These are phyloP conservation scores for Rhipidocladum racemiflorum DNA, from an alignment of 176 grass and related monocot genomes.

Conservation along the genomic window DNA sequence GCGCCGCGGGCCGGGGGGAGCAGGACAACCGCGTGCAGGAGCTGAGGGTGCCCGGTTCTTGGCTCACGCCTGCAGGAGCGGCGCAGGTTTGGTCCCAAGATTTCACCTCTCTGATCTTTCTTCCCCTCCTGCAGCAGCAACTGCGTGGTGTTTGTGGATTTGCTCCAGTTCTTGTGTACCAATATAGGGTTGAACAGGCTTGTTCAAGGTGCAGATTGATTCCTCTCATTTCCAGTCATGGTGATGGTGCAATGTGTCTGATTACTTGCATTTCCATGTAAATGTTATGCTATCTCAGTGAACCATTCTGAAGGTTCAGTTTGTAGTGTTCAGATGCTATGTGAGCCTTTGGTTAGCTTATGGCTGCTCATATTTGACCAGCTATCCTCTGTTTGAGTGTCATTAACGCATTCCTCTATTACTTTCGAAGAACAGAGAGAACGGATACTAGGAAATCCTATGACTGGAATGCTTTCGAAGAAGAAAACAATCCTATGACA, in stretches of 20 bases:
- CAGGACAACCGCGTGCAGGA: slow-evolving; percentile 54
- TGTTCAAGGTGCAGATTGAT: not conserved
- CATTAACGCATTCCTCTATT: not conserved
- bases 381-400: not conserved
- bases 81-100: slow-evolving; percentile 39
- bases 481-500: not conserved
- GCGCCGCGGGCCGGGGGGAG: slow-evolving; percentile 8
- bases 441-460: not conserved
- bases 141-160: not conserved
- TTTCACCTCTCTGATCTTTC: not conserved
- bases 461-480: not conserved
- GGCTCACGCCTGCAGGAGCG: slow-evolving; percentile 55
- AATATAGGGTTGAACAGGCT: not conserved
- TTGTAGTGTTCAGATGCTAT: not conserved
- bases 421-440: not conserved
- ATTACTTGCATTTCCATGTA: not conserved
- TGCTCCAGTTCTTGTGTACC: not conserved
- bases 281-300: not conserved
- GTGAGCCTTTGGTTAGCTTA: not conserved
- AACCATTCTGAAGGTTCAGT: not conserved
- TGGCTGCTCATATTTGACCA: not conserved
- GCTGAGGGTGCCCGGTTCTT: slow-evolving; percentile 62
- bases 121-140: not conserved
- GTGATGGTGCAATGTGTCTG: not conserved
- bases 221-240: not conserved